Evolutionary conservation across 352 stramenopile genomes (phyloP), one percentile per base, ranked within the genome.

Genomic region (Saprolegnia parasitica): DNA sequence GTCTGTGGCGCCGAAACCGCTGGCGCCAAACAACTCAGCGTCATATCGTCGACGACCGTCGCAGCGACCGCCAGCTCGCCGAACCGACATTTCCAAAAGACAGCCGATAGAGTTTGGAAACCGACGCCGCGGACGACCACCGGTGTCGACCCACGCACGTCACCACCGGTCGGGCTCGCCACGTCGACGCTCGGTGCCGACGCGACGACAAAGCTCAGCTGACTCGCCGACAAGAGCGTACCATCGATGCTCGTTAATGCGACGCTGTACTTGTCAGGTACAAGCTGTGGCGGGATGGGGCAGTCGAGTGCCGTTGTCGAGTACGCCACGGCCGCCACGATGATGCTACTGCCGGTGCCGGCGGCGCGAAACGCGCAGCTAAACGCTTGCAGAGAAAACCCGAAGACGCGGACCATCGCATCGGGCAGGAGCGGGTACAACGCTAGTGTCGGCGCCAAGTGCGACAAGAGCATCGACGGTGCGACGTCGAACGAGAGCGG

Each of bases 31-130:
- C 52, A 60, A 4, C 11, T 24, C 13, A 60, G 13, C 4, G 52
- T 60, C 20, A 16, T 24, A 42, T 35, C 16, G 35, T 60, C 52
- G 3, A 60, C 20, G 24, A 40, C 9, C 16, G 52, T 60, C 9
- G 52, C 52, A 20, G 20, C 2, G 4, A 9, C 11, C 11, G 52
- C 4, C 52, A 60, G 20, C 11, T 15, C 35, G 11, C 52, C 52
- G 10, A 60, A 60, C 52, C 35, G 52, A 60, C 52, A 60, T 16
- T 15, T 35, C 52, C 52, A 60, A 35, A 35, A 26, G 24, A 1
- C 13, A 42, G 52, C 13, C 20, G 11, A 16, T 1, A 26, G 11
- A 4, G 13, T 16, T 21, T 11, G 11, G 10, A 26, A 21, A 2
- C 52, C 13, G 35, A 4, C 11, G 13, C 24, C n/a, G 11, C 20